Evolutionary conservation across 495 filamentous ascomycete genomes (phyloP).

Genomic region (Penicillium roqueforti): DNA sequence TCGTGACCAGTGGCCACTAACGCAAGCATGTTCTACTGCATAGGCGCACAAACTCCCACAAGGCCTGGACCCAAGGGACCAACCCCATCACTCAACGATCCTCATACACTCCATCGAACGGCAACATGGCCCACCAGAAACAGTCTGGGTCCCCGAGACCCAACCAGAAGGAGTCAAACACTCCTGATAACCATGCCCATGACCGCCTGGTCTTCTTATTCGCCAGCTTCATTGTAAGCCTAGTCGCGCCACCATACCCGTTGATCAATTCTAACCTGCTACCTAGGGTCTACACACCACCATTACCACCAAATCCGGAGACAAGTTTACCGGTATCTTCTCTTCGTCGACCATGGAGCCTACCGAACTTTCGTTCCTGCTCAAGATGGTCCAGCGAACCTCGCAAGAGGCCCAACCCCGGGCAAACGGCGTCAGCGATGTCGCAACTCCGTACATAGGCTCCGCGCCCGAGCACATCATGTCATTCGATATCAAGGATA

Average conservation of each 20-base stretch:
- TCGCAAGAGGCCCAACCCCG: constrained; percentile 44
- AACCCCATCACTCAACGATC: constrained; percentile 63
- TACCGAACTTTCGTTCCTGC: constrained; percentile 57
- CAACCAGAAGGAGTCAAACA: constrained; percentile 48
- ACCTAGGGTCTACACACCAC: constrained; percentile 62
- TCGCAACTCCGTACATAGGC: constrained; percentile 54
- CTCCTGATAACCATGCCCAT: constrained; percentile 59
- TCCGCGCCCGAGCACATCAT: constrained; percentile 62
- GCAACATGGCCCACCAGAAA: constrained; percentile 43
- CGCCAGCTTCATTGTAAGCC: constrained; percentile 59
- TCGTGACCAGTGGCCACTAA: constrained; percentile 18
- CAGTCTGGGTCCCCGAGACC: constrained; percentile 40
- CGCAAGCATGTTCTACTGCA: constrained; percentile 21
- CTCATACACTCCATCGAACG: constrained; percentile 50
- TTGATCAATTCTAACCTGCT: constrained; percentile 16
- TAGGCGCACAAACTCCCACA: constrained; percentile 52
- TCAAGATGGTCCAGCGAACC: constrained; percentile 80
- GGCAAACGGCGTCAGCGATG: constrained; percentile 53
- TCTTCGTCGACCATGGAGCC: constrained; percentile 55
- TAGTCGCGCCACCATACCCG: constrained; percentile 3
- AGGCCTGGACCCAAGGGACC: constrained; percentile 59
- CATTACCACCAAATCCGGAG: constrained; percentile 64
- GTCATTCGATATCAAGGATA: constrained; percentile 76
- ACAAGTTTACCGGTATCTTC: constrained; percentile 70
- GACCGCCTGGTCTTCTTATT: constrained; percentile 62